A percentile compares a stretch with the other conserved stretches of the same genome.
Evolutionary conservation across 2,329 filamentous ascomycete species (phyloP).

Genomic region (Sporothrix variecibatus): DNA sequence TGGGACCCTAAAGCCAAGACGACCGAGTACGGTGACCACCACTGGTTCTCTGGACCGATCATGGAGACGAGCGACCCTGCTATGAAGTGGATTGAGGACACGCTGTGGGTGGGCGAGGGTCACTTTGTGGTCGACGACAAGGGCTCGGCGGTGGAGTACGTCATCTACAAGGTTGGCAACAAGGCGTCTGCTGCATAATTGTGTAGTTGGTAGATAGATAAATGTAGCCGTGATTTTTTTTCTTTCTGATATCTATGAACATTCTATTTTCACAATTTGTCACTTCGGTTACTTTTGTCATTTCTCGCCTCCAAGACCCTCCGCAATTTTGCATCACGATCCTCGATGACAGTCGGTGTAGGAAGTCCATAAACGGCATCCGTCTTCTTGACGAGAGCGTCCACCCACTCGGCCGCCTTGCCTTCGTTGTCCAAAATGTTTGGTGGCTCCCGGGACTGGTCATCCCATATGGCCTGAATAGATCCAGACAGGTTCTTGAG

Average conservation of each 20-base stretch:
- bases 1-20: neutral
- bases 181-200: slow-evolving; percentile 11
- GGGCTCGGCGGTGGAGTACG: slow-evolving; percentile 19
- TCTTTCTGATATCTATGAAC: no score
- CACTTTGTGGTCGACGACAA: slow-evolving; percentile 20
- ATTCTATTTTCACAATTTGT: no score
- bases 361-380: slow-evolving; percentile 13
- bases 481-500: slow-evolving; percentile 9
- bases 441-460: neutral
- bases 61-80: slow-evolving; percentile 21
- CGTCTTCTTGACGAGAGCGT: slow-evolving; percentile 2
- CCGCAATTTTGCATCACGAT: neutral
- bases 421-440: slow-evolving; percentile 11
- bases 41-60: slow-evolving; percentile 19
- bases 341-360: slow-evolving; percentile 2
- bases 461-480: slow-evolving; percentile 15
- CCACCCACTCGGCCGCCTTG: neutral
- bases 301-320: neutral
- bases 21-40: slow-evolving; percentile 19
- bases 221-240: neutral
- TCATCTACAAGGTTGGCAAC: slow-evolving; percentile 15
- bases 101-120: slow-evolving; percentile 19
- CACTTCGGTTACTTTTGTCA: neutral
- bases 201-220: neutral
- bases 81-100: slow-evolving; percentile 18